Evolutionary conservation across 2,329 filamentous ascomycete genomes (phyloP), one percentile per base, ranked within the genome.

Genomic region (Beauveria australis): DNA sequence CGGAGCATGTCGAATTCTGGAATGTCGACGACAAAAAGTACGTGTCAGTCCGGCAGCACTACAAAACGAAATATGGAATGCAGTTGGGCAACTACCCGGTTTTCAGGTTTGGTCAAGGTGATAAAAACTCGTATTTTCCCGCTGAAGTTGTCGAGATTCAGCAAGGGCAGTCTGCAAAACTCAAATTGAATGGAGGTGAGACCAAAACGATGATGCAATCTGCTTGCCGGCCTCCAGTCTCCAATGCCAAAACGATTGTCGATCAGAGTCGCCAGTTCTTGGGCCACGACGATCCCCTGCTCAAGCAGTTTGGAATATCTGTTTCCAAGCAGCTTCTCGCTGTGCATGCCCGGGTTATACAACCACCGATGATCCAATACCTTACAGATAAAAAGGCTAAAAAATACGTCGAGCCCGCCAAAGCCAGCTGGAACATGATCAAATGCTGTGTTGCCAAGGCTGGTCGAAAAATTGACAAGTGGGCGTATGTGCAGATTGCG

Each of bases 351-450:
- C 85, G 92, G 6, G 81, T 93, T 46, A 79, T 96, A 16, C 0
- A 47, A 67, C 0, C 68, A 83, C 91, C 91, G 0, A 67, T 64
- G 0, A 74, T 96, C 30, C 70, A 74, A 2, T 96, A 96, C 67
- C 8, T 3, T 9, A 19, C 7, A 52, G 30, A 3, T 10, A 1
- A 0, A 3, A 19, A 52, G 16, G 9, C 28, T 8, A 18, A 63
- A 69, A 41, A 63, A 63, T 47, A 18, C 10, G 61, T 79, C 6
- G 68, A 55, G 1, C 74, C 81, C 0, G 63, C 60, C 1, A 73
- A 75, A n/a, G 89, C 87, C 0, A 78, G 79, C 1, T 94, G 89
- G 90, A 91, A 92, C 66, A 82, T 93, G 77, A 72, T 65, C 0
- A 70, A 75, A 0, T 77, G 83, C 16, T 80, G 78, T 62, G 87